These are phyloP conservation scores for Mucor lusitanicus DNA, from an alignment of 371 early-diverging fungal species.

Conservation along the genomic window DNA sequence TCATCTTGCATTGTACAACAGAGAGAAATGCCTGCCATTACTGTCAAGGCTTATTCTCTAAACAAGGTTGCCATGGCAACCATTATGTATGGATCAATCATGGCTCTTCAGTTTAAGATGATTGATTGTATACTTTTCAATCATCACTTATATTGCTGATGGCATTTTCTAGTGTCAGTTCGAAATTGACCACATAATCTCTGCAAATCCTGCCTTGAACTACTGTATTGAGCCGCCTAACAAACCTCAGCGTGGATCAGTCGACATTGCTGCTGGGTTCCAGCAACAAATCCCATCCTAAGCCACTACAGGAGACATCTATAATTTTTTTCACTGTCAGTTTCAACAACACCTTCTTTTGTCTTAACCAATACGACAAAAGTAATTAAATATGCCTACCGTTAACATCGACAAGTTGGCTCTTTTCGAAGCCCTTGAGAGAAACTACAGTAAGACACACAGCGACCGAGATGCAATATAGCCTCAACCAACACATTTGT, in stretches of 20 bases:
- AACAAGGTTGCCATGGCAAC: too few relatives aligned
- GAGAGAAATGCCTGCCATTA: too few relatives aligned
- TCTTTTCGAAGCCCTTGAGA: slow-evolving; percentile 83
- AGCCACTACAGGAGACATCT: not conserved
- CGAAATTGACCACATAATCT: not conserved
- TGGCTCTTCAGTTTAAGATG: too few relatives aligned
- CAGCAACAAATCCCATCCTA: not conserved
- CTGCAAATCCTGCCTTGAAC: not conserved
- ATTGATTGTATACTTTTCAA: too few relatives aligned
- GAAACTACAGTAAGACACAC: slow-evolving; percentile 66
- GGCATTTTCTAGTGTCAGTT: not conserved
- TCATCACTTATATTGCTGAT: too few relatives aligned
- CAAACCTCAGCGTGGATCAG: not conserved
- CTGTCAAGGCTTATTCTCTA: too few relatives aligned
- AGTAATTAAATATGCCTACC: slow-evolving; percentile 77
- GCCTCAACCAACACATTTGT: not conserved
- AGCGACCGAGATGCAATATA: not conserved
- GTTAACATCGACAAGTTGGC: slow-evolving; percentile 91
- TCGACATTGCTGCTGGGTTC: not conserved
- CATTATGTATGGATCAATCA: too few relatives aligned
- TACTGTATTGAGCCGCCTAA: too few relatives aligned
- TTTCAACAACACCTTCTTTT: slow-evolving; percentile 33
- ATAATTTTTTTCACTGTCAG: slow-evolving; percentile 10
- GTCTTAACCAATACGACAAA: slow-evolving; percentile 33
- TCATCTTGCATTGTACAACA: not conserved